These are phyloP conservation scores for Mucor piriformis DNA, from an alignment of 371 early-diverging fungal genomes.

Conservation along the genomic window DNA sequence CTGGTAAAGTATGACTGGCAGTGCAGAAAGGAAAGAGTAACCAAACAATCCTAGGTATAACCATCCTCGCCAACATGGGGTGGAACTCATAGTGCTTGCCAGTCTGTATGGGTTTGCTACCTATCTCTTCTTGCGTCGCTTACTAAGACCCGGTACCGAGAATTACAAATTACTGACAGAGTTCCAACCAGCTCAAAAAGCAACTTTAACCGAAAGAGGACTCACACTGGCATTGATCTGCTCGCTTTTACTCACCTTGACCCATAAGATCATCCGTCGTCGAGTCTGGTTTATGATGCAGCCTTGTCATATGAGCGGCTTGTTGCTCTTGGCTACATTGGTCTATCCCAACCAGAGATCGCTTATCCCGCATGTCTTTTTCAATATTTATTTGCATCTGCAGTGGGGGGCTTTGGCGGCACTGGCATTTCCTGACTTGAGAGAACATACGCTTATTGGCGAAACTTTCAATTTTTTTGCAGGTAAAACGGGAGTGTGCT, in stretches of 20 bases:
- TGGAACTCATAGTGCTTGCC: conserved; percentile 58
- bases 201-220: conserved; percentile 48
- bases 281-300: conserved; percentile 60
- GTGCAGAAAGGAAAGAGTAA: not conserved
- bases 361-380: conserved; percentile 53
- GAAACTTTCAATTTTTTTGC: conserved; percentile 67
- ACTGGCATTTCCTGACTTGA: conserved; percentile 59
- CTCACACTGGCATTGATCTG: conserved; percentile 43
- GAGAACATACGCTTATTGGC: conserved; percentile 54
- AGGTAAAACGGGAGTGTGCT: too few relatives aligned
- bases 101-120: conserved; percentile 43
- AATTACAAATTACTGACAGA: conserved; percentile 37
- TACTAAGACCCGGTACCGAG: conserved; percentile 47
- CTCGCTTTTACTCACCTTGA: conserved; percentile 51
- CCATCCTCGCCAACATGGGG: conserved; percentile 61
- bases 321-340: conserved; percentile 55
- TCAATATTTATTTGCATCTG: conserved; percentile 66
- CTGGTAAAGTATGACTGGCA: conserved; percentile 48
- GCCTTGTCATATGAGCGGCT: conserved; percentile 67
- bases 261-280: conserved; percentile 56
- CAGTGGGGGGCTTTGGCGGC: conserved; percentile 70
- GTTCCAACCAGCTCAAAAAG: conserved; percentile 38
- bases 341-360: conserved; percentile 49
- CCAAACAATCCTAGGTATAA: conserved; percentile 51
- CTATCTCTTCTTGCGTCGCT: conserved; percentile 45